Conservation (phyloP, 2,329 filamentous ascomycete genomes). For the Beauveria caledonica region DNA sequence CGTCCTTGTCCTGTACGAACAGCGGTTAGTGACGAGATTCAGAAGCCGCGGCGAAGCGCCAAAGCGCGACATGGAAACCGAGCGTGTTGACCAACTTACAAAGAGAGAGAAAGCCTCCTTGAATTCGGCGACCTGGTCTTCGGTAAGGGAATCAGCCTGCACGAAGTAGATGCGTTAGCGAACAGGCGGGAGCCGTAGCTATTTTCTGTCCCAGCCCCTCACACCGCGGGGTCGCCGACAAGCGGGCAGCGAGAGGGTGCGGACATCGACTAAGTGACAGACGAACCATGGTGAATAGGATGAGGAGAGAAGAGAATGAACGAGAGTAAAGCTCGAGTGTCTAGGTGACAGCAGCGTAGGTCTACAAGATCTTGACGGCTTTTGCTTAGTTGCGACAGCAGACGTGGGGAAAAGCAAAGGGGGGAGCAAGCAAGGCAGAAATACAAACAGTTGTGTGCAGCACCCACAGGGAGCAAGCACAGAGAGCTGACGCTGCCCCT, state of each 20-base stretch:
- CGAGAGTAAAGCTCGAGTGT: not conserved
- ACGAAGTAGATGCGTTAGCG: constrained; percentile 19
- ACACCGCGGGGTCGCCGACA: constrained; percentile 14
- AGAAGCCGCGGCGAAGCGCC: not conserved
- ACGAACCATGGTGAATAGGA: constrained; percentile 8
- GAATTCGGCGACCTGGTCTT: constrained; percentile 99
- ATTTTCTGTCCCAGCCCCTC: constrained; percentile 20
- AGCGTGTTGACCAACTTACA: constrained; percentile 52
- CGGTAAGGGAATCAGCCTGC: constrained; percentile 94
- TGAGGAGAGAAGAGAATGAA: not conserved
- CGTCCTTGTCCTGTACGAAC: constrained; percentile 68
- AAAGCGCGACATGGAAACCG: not conserved
- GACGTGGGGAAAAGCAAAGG: constrained; percentile 10
- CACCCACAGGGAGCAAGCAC: not conserved
- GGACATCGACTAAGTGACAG: not conserved
- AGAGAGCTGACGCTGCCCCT: not conserved
- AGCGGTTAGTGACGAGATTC: constrained; percentile 18
- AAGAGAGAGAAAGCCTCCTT: constrained; percentile 99
- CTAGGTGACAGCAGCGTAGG: not conserved
- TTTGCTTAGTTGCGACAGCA: constrained; percentile 2
- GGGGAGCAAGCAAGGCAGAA: constrained; percentile 9
- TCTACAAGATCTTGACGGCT: not conserved
- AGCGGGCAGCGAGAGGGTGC: not conserved
- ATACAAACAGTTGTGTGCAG: constrained; percentile 9
- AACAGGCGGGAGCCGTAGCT: not conserved